A percentile compares a stretch with the other conserved stretches of the same genome.
phyloP scores from a whole-genome alignment of 2,329 filamentous ascomycete genomes.

The Monosporascus sp. region DNA sequence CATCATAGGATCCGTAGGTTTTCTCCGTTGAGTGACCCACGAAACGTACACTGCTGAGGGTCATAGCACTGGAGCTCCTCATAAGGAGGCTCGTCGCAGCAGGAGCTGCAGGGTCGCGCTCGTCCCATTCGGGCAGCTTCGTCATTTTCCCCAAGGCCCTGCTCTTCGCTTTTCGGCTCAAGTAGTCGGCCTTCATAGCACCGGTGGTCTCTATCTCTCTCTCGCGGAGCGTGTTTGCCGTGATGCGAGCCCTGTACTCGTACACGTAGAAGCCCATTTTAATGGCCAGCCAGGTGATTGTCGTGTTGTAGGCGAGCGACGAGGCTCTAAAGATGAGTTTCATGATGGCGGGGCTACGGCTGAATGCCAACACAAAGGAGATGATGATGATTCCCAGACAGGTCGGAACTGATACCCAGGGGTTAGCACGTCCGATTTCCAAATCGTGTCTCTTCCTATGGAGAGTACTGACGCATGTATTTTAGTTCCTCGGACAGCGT shows the following conservation, averaged over 20 bases:
- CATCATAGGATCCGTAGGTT: no score
- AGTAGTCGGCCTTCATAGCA: no score
- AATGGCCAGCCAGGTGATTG: conserved; percentile 5
- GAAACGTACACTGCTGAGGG: no score
- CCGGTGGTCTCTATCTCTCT: neutral
- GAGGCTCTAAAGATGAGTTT: conserved; percentile 1
- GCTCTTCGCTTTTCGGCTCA: no score
- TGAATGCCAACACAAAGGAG: conserved; percentile 5
- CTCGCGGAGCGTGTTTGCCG: neutral
- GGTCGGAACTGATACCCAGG: neutral
- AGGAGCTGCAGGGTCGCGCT: no score
- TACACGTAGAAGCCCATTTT: conserved; percentile 5
- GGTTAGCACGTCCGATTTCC: neutral
- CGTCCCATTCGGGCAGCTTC: no score
- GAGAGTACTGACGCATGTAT: conserved; percentile 13
- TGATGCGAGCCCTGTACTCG: neutral
- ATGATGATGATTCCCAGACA: neutral
- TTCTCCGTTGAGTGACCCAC: no score
- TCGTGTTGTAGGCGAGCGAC: conserved; percentile 4
- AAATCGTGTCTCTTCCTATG: neutral
- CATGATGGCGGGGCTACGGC: conserved; percentile 5
- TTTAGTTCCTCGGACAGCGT: conserved; percentile 11
- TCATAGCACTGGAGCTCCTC: no score
- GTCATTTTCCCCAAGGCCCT: no score
- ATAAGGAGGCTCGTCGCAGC: no score